These are phyloP conservation scores for Talaromyces trachyspermus DNA, from an alignment of 495 filamentous ascomycete genomes.

Conservation along the genomic window DNA sequence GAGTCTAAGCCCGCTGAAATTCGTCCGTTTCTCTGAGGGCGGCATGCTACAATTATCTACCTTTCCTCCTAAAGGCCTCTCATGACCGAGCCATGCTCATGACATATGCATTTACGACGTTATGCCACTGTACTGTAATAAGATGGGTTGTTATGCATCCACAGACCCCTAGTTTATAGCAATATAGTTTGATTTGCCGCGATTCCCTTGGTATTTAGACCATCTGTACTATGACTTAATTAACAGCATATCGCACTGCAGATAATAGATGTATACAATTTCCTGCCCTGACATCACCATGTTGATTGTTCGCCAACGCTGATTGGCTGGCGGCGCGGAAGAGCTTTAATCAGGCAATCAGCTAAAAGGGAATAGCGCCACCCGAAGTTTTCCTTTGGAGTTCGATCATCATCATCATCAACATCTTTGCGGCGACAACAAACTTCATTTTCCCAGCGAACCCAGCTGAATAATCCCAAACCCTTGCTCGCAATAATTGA, in stretches of 20 bases:
- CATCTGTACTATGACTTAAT: no score
- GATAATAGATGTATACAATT: no score
- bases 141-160: no score
- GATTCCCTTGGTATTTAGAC: no score
- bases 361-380: not conserved
- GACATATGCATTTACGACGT: constrained; percentile 18
- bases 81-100: constrained; percentile 29
- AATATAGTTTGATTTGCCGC: no score
- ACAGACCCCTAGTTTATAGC: no score
- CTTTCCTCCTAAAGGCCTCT: constrained; percentile 63
- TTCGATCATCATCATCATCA: constrained; percentile 36
- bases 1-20: constrained; percentile 50
- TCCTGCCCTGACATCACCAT: no score
- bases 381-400: constrained; percentile 8
- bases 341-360: no score
- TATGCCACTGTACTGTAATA: constrained; percentile 5
- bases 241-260: no score
- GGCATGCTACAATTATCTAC: constrained; percentile 48
- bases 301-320: no score
- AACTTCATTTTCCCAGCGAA: constrained; percentile 13
- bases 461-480: constrained; percentile 10
- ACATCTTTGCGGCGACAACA: constrained; percentile 17
- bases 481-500: no score
- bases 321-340: no score
- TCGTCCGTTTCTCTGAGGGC: constrained; percentile 52